These are phyloP conservation scores for Starmerella scarabaei DNA, from an alignment of 805 yeast genomes.

Conservation along the genomic window DNA sequence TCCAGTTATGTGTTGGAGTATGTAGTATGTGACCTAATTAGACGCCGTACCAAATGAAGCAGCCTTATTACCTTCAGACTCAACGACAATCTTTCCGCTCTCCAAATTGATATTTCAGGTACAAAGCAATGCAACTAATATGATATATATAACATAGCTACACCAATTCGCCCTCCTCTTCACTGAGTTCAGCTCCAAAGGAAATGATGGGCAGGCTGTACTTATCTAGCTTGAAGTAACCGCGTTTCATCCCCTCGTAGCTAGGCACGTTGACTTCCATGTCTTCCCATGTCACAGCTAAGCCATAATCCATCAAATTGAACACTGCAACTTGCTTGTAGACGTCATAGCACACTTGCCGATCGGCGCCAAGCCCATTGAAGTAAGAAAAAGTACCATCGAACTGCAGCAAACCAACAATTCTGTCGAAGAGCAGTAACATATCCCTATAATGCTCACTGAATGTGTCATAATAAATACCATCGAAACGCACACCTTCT, in stretches of 20 bases:
- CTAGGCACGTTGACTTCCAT: conserved; percentile 27
- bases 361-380: conserved; percentile 79
- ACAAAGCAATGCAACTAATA: not conserved
- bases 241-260: conserved; percentile 27
- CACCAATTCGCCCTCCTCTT: conserved; percentile 16
- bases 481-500: conserved; percentile 65
- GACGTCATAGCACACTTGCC: conserved; percentile 66
- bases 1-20: too few relatives aligned
- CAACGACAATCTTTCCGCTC: too few relatives aligned
- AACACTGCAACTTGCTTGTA: conserved; percentile 69
- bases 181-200: conserved; percentile 14
- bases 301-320: conserved; percentile 69
- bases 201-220: conserved; percentile 26
- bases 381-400: conserved; percentile 80
- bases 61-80: not conserved
- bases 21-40: too few relatives aligned
- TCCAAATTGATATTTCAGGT: too few relatives aligned
- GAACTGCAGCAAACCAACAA: conserved; percentile 72
- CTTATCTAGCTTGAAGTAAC: conserved; percentile 26
- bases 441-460: conserved; percentile 85
- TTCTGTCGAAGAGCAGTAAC: conserved; percentile 67
- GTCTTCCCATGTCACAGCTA: conserved; percentile 41
- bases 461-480: conserved; percentile 87
- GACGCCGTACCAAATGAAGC: not conserved
- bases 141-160: too few relatives aligned